phyloP scores from a whole-genome alignment of 1,139 yeast genomes.

The Nematodospora anomalae region DNA sequence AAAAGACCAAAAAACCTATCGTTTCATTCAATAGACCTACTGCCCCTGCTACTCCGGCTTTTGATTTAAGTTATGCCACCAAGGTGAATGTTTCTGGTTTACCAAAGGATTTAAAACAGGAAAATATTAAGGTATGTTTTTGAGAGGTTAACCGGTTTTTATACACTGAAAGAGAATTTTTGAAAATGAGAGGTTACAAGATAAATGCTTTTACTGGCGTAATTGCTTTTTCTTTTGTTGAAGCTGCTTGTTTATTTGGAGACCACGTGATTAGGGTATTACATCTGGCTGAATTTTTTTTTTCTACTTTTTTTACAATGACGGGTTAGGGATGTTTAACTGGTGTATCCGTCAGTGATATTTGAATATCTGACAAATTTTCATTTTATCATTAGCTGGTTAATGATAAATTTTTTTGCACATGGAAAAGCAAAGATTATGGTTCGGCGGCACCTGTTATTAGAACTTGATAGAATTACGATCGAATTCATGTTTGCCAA shows the following conservation, averaged over 20 bases:
- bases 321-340: too few relatives aligned
- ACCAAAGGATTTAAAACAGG: conserved; percentile 77
- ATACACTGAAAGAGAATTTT: neutral
- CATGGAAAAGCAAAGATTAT: neutral
- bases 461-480: neutral
- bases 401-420: neutral
- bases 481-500: neutral
- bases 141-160: neutral
- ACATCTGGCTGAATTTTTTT: neutral
- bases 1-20: conserved; percentile 30
- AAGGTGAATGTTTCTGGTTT: conserved; percentile 75
- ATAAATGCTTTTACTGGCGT: neutral
- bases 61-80: conserved; percentile 62
- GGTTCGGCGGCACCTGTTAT: neutral
- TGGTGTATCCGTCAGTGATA: neutral
- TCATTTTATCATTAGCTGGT: neutral
- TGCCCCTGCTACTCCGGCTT: conserved; percentile 31
- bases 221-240: neutral
- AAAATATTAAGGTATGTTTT: conserved; percentile 77
- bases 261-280: neutral
- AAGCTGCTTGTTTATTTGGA: neutral
- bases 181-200: neutral
- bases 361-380: neutral
- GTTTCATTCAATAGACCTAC: conserved; percentile 42
- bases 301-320: too few relatives aligned